These are phyloP conservation scores for Jasminum sambac DNA, from an alignment of 257 asterid species.

Conservation along the genomic window DNA sequence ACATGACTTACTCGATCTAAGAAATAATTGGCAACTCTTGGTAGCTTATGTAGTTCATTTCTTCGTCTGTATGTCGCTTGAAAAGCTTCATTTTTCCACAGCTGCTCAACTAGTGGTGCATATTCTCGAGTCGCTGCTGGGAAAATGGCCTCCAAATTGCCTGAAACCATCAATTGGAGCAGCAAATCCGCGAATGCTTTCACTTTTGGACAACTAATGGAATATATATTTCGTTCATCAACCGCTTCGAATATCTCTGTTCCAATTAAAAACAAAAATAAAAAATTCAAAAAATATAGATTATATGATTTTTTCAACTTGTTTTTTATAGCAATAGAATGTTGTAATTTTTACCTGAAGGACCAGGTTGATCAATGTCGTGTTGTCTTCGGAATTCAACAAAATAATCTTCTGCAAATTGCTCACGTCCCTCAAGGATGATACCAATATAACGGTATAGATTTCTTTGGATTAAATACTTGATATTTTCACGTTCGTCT, in stretches of 20 bases:
- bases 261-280: background rate
- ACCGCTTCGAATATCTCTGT: slow-evolving; percentile 46
- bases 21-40: slow-evolving; percentile 79
- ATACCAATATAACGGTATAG: slow-evolving; percentile 66
- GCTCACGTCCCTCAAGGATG: slow-evolving; percentile 76
- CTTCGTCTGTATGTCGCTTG: slow-evolving; percentile 76
- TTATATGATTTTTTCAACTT: background rate
- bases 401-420: slow-evolving; percentile 60
- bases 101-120: slow-evolving; percentile 68
- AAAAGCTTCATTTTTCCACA: slow-evolving; percentile 71
- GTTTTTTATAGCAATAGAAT: background rate
- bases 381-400: slow-evolving; percentile 39
- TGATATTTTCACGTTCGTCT: slow-evolving; percentile 74
- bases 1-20: slow-evolving; percentile 61
- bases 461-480: slow-evolving; percentile 68
- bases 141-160: slow-evolving; percentile 75
- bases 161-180: slow-evolving; percentile 60
- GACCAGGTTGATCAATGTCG: slow-evolving; percentile 56
- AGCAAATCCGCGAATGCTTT: slow-evolving; percentile 75
- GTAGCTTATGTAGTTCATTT: slow-evolving; percentile 62
- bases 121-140: slow-evolving; percentile 91
- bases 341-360: slow-evolving; percentile 66
- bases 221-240: slow-evolving; percentile 43
- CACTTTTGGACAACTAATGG: slow-evolving; percentile 53
- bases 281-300: background rate